Evolutionary conservation across 1,284 basidiomycete genomes (phyloP), one percentile per base, ranked within the genome.

Genomic region (Phylloboletellus chloephorus): DNA sequence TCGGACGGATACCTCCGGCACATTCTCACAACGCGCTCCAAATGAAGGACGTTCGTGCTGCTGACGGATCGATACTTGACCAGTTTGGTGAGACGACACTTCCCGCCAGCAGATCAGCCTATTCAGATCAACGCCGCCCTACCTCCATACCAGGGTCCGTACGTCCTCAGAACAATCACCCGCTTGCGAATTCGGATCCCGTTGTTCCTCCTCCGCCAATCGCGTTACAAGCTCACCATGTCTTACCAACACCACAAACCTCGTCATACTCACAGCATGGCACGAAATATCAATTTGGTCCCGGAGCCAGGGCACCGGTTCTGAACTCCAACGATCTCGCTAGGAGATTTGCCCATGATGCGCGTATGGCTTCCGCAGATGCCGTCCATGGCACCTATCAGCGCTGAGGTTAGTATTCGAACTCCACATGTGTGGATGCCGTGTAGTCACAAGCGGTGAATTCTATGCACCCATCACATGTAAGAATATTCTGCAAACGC

Each of bases 361-460:
- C 45, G 6, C 41, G 50, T 37, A 21, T 28, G 19, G 32, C 20
- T 16, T 22, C 21, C 31, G 13, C 25, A 16, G 15, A 37, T 32
- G 9, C 23, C 29, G 46, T 36, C 25, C n/a, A 39, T 36, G 32
- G 31, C n/a, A 37, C 23, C 25, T 33, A 35, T 42, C 24, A 26
- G 22, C 12, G 16, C 19, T 41, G 20, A 44, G 19, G 21, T 89
- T 88, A 95, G 78, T 50, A 96, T 76, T 58, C 88, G 87, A 43
- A 5, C 30, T 50, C 10, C 16, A 11, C n/a, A 8, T 15, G n/a
- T n/a, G 26, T 35, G 17, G 16, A 25, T 22, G 21, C 12, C 28
- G 34, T 26, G 30, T n/a, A 30, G 24, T 30, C 13, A 37, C 23
- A 23, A 24, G 26, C 13, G 11, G 16, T 19, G 29, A n/a, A 16